Conservation (phyloP, 2,329 filamentous ascomycete species). For the Ophiostoma novo-ulmi region DNA sequence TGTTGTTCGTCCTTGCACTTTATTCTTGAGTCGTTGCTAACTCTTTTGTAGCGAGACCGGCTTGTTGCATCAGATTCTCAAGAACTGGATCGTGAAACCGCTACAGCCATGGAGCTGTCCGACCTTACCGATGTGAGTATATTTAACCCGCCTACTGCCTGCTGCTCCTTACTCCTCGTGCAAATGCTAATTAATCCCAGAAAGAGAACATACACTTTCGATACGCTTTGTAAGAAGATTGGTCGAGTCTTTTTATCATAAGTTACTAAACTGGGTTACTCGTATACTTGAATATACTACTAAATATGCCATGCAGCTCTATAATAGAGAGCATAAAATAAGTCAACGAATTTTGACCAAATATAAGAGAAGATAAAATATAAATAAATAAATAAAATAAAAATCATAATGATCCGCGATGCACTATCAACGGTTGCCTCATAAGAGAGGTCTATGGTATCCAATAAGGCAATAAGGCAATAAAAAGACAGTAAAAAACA, state of each 20-base stretch:
- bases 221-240: not conserved
- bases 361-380: too few species aligned
- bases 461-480: not conserved
- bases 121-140: not conserved
- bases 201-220: not conserved
- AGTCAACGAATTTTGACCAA: too few species aligned
- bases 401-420: conserved; percentile 19
- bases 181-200: not conserved
- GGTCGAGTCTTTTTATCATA: too few species aligned
- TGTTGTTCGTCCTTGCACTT: not conserved
- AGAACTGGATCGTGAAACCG: not conserved
- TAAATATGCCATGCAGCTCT: too few species aligned
- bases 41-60: not conserved
- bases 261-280: too few species aligned
- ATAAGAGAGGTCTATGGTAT: not conserved
- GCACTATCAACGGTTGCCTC: conserved; percentile 25
- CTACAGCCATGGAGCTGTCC: not conserved
- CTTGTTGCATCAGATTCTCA: not conserved
- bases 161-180: not conserved
- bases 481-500: not conserved
- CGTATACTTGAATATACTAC: too few species aligned
- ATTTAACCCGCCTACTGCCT: not conserved
- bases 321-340: too few species aligned
- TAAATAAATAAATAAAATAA: not conserved
- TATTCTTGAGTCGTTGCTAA: not conserved